These are phyloP conservation scores for Yamadazyma dendronema DNA, from an alignment of 1,139 yeast species.

Conservation along the genomic window DNA sequence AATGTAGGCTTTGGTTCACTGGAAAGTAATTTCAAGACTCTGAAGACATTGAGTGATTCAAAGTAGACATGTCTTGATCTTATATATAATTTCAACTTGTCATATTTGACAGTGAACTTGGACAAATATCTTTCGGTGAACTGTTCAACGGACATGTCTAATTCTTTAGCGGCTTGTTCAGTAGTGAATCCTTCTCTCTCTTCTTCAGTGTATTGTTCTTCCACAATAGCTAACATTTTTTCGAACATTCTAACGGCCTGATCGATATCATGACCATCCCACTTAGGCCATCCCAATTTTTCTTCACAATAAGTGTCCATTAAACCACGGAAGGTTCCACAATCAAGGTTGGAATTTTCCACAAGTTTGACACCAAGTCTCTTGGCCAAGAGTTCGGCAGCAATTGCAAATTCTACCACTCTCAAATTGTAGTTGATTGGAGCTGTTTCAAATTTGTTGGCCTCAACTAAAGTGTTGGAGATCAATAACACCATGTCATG, in stretches of 20 bases:
- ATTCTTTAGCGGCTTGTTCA: slow-evolving; percentile 45
- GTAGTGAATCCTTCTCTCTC: slow-evolving; percentile 50
- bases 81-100: slow-evolving; percentile 52
- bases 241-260: slow-evolving; percentile 41
- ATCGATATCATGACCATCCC: slow-evolving; percentile 50
- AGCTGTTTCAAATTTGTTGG: slow-evolving; percentile 70
- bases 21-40: slow-evolving; percentile 43
- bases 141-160: slow-evolving; percentile 44
- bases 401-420: slow-evolving; percentile 67
- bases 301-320: slow-evolving; percentile 50
- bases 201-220: slow-evolving; percentile 28
- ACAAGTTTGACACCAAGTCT: slow-evolving; percentile 42
- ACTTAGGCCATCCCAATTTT: slow-evolving; percentile 29
- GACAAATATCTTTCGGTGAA: slow-evolving; percentile 47
- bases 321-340: slow-evolving; percentile 68
- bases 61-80: slow-evolving; percentile 63
- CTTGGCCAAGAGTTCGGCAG: slow-evolving; percentile 57
- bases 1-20: slow-evolving; percentile 23
- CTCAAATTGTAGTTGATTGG: slow-evolving; percentile 68
- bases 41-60: slow-evolving; percentile 62
- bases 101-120: slow-evolving; percentile 57
- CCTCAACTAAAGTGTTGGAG: slow-evolving; percentile 60
- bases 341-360: slow-evolving; percentile 54
- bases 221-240: slow-evolving; percentile 43
- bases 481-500: slow-evolving; percentile 54